Conservation (phyloP, 192 early-diverging fungal genomes). For the Backusella tuberculispora region DNA sequence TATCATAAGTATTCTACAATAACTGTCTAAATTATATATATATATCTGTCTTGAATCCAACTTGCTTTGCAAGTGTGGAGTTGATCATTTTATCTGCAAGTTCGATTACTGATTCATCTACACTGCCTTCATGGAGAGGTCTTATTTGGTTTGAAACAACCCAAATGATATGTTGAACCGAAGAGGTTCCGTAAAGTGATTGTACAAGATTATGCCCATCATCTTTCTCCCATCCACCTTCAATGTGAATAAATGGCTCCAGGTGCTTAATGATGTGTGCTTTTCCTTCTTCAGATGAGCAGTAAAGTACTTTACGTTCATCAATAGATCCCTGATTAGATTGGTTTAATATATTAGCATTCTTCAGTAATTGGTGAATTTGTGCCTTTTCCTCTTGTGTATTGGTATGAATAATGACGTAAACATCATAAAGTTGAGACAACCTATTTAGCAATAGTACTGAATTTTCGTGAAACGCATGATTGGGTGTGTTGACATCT, state of each 20-base stretch:
- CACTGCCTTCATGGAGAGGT: conserved; percentile 7
- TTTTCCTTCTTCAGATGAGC: conserved; percentile 68
- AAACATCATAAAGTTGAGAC: conserved; percentile 51
- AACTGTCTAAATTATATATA: background rate
- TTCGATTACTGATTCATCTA: conserved; percentile 12
- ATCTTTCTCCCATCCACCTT: conserved; percentile 52
- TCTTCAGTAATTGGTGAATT: conserved; percentile 52
- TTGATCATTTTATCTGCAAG: conserved; percentile 15
- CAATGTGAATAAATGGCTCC: conserved; percentile 66
- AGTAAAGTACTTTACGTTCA: conserved; percentile 64
- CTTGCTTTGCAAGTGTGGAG: conserved; percentile 9
- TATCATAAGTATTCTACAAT: conserved; percentile 8
- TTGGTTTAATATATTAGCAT: conserved; percentile 42
- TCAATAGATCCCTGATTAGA: conserved; percentile 51
- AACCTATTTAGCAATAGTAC: conserved; percentile 60
- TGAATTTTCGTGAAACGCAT: conserved; percentile 68
- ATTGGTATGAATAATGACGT: conserved; percentile 60
- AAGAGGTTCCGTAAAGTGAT: background rate
- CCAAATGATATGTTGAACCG: conserved; percentile 2
- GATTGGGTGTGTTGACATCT: conserved; percentile 68
- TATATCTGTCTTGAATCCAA: background rate
- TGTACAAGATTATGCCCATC: conserved; percentile 31
- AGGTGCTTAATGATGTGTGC: conserved; percentile 71
- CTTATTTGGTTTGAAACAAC: conserved; percentile 9
- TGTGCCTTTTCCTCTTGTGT: conserved; percentile 60